Base-by-base conservation (phyloP, 176 grass and related monocot species). In the Avena insularis region DNA sequence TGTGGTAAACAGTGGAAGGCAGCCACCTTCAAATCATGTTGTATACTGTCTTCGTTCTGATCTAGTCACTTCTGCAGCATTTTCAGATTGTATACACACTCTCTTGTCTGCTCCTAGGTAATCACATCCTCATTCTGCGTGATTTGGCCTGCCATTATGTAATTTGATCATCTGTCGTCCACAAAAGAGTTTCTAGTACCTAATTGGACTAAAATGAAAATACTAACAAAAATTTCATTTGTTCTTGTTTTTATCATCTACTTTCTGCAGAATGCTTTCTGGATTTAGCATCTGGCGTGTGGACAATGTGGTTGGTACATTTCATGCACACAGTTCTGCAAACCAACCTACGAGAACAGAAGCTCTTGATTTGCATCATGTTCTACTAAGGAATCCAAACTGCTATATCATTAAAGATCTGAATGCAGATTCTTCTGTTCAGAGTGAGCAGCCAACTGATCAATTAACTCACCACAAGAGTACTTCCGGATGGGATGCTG, bases 1-100 rank as follows among this genome's bases (percentile, higher is more conserved):
- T 33, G 93, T 98, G 70, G 93, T 88, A 74, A 91, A 96, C 83
- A 82, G 82, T 35, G 96, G 96, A 80, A 92, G 71, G 27, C 79
- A 83, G 51, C 96, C 93, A 86, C 96, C 96, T 89, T 88, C 92
- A 77, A 98, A 94, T 79, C 89, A 98, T 86, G 77, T 91, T 63
- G 88, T 94, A 46, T 91, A 98, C 54, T 98, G 96, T 73, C 92
- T 98, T 90, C 93, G 96, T 74, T 92, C 90, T 66, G 93, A 98
- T 94, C 93, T 98, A 73, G 87, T 83, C 45, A 94, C 96, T 67
- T 92, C 92, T 58, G 82, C 96, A 38, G 79, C 65, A 31, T 94
- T 94, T 90, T 98, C 96, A 47, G 93, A 95, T 75, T 96, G 93
- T 79, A 92, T 92, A 50, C 83, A 79, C 78, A 88, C 85, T 15